phyloP scores from a whole-genome alignment of 1,139 yeast genomes.

The Kodamaea derodonti region DNA sequence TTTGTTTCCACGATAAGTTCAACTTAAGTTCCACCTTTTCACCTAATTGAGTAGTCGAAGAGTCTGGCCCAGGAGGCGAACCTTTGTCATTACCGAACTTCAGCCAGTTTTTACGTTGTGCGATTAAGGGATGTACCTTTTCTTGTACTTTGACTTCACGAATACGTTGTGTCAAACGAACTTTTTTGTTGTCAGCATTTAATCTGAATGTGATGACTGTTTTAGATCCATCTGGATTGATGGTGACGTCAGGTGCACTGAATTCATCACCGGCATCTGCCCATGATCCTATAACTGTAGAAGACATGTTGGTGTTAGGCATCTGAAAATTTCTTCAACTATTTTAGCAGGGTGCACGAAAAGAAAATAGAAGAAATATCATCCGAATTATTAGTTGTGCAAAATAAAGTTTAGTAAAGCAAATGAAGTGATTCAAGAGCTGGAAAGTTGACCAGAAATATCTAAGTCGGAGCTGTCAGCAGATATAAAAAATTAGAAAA shows the following conservation, averaged over 20 bases:
- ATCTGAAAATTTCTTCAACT: conserved; percentile 2
- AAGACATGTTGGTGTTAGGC: conserved; percentile 26
- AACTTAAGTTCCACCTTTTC: conserved; percentile 72
- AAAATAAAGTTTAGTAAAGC: no score
- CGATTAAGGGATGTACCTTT: conserved; percentile 74
- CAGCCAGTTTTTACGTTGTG: conserved; percentile 67
- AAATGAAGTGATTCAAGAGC: no score
- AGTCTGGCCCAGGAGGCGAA: conserved; percentile 81
- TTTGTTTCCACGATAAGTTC: conserved; percentile 71
- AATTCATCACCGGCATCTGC: conserved; percentile 68
- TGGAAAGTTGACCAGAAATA: no score
- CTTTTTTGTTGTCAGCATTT: conserved; percentile 78
- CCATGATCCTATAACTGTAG: conserved; percentile 50
- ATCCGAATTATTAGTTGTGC: no score
- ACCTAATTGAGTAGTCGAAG: conserved; percentile 83
- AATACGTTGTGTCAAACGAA: conserved; percentile 82
- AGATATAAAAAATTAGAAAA: no score
- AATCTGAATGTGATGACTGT: conserved; percentile 77
- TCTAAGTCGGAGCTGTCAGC: no score
- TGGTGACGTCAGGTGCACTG: conserved; percentile 65
- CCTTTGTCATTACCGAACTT: conserved; percentile 83
- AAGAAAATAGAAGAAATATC: no score
- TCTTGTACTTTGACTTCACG: conserved; percentile 75
- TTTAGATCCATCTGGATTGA: conserved; percentile 84
- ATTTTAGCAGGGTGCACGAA: no score